Evolutionary conservation across 495 filamentous ascomycete genomes (phyloP), one percentile per base, ranked within the genome.

Genomic region (Podospora anserina): DNA sequence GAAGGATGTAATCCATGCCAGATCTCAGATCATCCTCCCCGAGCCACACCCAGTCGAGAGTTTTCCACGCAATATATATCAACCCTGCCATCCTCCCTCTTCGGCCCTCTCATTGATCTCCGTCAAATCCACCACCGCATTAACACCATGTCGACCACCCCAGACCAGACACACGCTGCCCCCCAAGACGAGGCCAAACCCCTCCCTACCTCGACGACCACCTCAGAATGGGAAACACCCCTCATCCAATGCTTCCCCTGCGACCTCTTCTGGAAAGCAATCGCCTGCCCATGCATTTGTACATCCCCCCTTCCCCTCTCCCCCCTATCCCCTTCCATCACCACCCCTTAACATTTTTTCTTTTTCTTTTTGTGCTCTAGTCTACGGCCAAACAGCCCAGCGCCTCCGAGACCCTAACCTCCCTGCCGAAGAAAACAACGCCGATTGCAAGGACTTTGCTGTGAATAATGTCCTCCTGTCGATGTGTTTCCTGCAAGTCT

Each of bases 321-420:
- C 54, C 19, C 54, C 15, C 6, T 18, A 63, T n/a, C 32, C 56
- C n/a, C 39, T 15, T 19, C 0, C 16, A 61, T 61, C 9, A 18
- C 27, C 32, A 9, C 19, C 23, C 23, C 23, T 1, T 39, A 53
- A 23, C 18, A 54, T 23, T 30, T 44, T 23, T 23, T 23, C 23
- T 23, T 23, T 23, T 23, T 23, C 23, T 23, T 23, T 23, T 23
- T 23, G 23, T 23, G 23, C 23, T 23, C 23, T 23, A 73, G 72
- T 83, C 32, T 81, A 81, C 71, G 86, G 85, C 59, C 77, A 80
- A 62, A 82, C 80, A 18, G 66, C 74, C 54, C 75, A 81, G 56
- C 81, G 86, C 23, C 63, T 83, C 13, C 71, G 79, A 30, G 80
- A 86, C 61, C 82, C 82, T 5, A 72, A 73, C 13, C 68, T 86